Evolutionary conservation across 495 filamentous ascomycete species (phyloP).

Genomic region (Clohesyomyces aquaticus): DNA sequence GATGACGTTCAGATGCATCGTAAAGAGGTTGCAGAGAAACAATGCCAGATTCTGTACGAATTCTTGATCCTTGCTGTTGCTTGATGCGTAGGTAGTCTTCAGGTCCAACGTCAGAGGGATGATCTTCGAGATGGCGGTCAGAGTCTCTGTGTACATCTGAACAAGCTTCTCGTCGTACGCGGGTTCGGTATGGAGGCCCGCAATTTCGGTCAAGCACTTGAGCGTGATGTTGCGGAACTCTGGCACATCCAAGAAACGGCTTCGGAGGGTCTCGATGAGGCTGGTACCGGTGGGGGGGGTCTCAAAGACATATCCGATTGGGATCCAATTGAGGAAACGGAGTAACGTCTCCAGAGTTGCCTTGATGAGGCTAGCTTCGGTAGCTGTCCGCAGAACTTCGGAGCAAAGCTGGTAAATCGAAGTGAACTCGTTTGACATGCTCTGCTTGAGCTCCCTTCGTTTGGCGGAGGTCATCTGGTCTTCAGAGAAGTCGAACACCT

Average conservation of each 20-base stretch:
- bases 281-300: slow-evolving; percentile 59
- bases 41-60: slow-evolving; percentile 96
- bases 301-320: slow-evolving; percentile 97
- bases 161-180: slow-evolving; percentile 92
- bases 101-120: slow-evolving; percentile 88
- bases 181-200: slow-evolving; percentile 78
- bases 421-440: slow-evolving; percentile 97
- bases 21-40: slow-evolving; percentile 95
- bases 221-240: slow-evolving; percentile 96
- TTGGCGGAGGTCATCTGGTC: slow-evolving; percentile 98
- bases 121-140: slow-evolving; percentile 85
- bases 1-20: slow-evolving; percentile 86
- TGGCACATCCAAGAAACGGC: slow-evolving; percentile 83
- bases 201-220: slow-evolving; percentile 97
- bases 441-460: slow-evolving; percentile 92
- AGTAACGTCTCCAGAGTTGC: slow-evolving; percentile 92
- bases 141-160: slow-evolving; percentile 94
- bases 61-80: slow-evolving; percentile 93
- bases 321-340: slow-evolving; percentile 98
- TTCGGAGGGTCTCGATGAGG: slow-evolving; percentile 91
- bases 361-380: slow-evolving; percentile 85
- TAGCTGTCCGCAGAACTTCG: slow-evolving; percentile 86
- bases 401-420: slow-evolving; percentile 96
- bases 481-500: slow-evolving; percentile 98
- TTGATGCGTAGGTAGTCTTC: slow-evolving; percentile 83